These are phyloP conservation scores for Termitomyces sp. DNA, from an alignment of 768 basidiomycete genomes.

Conservation along the genomic window DNA sequence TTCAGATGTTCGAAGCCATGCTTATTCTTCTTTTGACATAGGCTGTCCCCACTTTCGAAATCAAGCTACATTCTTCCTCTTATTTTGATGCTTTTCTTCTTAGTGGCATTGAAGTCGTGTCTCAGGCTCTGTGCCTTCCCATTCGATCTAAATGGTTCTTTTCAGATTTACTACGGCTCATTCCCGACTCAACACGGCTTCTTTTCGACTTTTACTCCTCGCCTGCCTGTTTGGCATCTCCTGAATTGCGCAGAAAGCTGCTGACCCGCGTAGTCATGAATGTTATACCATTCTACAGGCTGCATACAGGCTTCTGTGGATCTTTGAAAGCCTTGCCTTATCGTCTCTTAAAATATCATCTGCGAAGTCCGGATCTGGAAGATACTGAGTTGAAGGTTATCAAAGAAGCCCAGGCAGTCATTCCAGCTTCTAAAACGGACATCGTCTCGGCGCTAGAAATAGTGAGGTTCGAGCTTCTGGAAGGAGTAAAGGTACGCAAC, in stretches of 20 bases:
- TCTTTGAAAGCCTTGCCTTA: conserved; percentile 33
- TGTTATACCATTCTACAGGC: conserved; percentile 26
- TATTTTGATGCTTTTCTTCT: conserved; percentile 48
- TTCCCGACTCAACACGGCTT: conserved; percentile 36
- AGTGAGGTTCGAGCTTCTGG: conserved; percentile 38
- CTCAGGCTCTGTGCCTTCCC: conserved; percentile 39
- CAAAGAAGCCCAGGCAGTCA: conserved; percentile 16
- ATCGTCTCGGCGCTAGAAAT: conserved; percentile 36
- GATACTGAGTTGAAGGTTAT: conserved; percentile 29
- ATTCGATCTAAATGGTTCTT: conserved; percentile 50
- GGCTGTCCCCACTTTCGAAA: conserved; percentile 30
- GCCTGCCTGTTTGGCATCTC: conserved; percentile 32
- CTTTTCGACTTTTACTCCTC: conserved; percentile 46
- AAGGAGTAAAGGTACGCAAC: conserved; percentile 27
- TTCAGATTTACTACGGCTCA: conserved; percentile 42
- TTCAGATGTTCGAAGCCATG: neutral
- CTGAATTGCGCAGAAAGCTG: conserved; percentile 34
- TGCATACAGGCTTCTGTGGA: conserved; percentile 29
- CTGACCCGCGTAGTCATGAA: conserved; percentile 40
- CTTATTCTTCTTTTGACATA: conserved; percentile 4
- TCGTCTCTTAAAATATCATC: conserved; percentile 41
- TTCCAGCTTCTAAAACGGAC: conserved; percentile 30
- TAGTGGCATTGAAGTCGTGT: conserved; percentile 43
- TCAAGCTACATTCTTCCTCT: conserved; percentile 28
- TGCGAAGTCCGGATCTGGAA: conserved; percentile 41